Evolutionary conservation across 371 early-diverging fungal species (phyloP).

Genomic region (Massospora cicadina): DNA sequence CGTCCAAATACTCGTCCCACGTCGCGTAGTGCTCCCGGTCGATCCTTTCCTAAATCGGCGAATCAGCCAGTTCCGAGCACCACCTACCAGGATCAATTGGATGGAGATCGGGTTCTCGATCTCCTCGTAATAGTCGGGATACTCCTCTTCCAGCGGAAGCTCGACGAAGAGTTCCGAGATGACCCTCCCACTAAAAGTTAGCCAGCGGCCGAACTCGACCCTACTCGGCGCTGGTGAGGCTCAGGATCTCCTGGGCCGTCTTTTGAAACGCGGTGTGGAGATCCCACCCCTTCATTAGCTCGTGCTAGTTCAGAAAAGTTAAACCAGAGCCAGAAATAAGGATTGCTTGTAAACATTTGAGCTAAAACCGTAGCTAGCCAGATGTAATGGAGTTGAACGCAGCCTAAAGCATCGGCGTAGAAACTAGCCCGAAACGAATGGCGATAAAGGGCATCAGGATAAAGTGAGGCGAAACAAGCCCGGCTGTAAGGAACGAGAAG

Average conservation of each 20-base stretch:
- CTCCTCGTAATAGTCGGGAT: constrained; percentile 81
- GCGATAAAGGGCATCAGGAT: no score
- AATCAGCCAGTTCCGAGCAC: no score
- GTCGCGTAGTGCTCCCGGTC: constrained; percentile 27
- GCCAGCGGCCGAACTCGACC: background rate
- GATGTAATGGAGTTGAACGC: no score
- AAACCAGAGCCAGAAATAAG: no score
- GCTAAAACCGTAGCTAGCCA: no score
- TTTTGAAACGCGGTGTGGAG: background rate
- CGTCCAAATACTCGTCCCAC: constrained; percentile 33
- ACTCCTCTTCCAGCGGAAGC: constrained; percentile 50
- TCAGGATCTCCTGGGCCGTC: background rate
- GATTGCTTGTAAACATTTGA: no score
- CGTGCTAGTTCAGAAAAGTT: background rate
- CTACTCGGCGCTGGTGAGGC: background rate
- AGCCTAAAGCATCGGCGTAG: no score
- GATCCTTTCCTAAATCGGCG: constrained; percentile 22
- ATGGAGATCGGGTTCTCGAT: constrained; percentile 59
- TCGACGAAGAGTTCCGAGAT: constrained; percentile 57
- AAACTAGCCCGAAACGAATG: no score
- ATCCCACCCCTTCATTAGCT: background rate
- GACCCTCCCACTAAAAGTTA: constrained; percentile 29
- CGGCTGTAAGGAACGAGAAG: no score
- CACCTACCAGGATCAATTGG: constrained; percentile 25
- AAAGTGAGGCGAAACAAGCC: no score